Base-by-base conservation (phyloP, 1,284 basidiomycete genomes). In the Vanrija pseudolonga region DNA sequence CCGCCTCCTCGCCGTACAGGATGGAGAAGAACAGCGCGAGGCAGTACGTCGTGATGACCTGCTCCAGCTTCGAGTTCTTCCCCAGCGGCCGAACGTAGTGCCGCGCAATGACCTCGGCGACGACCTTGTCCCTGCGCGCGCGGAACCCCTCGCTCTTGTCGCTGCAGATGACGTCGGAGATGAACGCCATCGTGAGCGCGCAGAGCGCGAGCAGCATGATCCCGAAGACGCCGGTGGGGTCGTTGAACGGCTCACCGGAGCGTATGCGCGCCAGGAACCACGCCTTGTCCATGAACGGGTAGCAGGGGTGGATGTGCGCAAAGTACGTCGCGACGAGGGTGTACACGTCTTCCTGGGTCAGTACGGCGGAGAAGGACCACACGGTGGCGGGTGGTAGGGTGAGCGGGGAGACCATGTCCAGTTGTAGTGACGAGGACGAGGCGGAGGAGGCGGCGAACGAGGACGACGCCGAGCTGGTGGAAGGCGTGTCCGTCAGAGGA, bases 21-120 rank as follows among this genome's bases (percentile, higher is more conserved):
- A 52, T 45, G 1, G 50, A n/a, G 26, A 52, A 52, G 44, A 46
- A 52, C 6, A 52, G 43, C 17, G 43, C 50, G 26, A 52, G n/a
- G 22, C 32, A 40, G 28, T 20, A 52, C 28, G 50, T 52, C 12
- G 50, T 52, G 26, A 52, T 52, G 32, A 52, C 44, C 32, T 52
- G 50, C 37, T 52, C 50, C 5, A 52, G 41, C 8, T 19, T 39
- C n/a, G 43, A 37, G 37, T 23, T 40, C 32, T 45, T 17, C 2
- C 50, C 50, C 28, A 52, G 26, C 12, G 50, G 32, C 11, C 40
- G 42, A 4, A 23, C 38, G 36, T 52, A 52, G 38, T 45, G 50
- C 36, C 44, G 42, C 4, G 38, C 24, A 17, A 52, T 38, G 36
- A 52, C 39, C 26, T 46, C 43, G 11, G 43, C 28, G 19, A 39